Evolutionary conservation across 495 filamentous ascomycete species (phyloP).

Genomic region (Xylaria grammica): DNA sequence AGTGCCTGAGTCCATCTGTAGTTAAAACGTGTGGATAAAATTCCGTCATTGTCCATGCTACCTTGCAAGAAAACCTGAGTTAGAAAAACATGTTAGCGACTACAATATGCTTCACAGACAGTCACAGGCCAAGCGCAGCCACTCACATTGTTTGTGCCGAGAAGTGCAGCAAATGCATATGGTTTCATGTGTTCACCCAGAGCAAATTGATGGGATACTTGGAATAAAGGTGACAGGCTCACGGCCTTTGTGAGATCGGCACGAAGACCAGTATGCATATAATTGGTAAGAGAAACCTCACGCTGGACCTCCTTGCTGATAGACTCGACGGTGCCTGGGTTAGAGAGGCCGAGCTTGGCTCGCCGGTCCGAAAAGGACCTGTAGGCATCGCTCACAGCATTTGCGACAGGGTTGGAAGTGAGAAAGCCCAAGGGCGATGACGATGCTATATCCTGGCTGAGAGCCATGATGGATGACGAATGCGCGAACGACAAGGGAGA

Average conservation of each 20-base stretch:
- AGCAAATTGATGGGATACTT: conserved; percentile 93
- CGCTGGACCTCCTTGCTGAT: conserved; percentile 91
- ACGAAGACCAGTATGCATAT: conserved; percentile 92
- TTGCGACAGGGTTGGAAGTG: conserved; percentile 71
- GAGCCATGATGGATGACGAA: conserved; percentile 43
- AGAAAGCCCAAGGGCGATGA: conserved; percentile 69
- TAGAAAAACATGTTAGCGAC: conserved; percentile 18
- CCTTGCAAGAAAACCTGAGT: conserved; percentile 94
- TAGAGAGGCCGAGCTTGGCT: conserved; percentile 83
- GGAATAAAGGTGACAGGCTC: conserved; percentile 90
- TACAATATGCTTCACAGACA: not conserved
- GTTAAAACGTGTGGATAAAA: conserved; percentile 83
- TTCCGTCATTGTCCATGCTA: conserved; percentile 87
- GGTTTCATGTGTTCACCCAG: conserved; percentile 91
- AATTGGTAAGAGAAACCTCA: conserved; percentile 92
- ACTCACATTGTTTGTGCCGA: conserved; percentile 88
- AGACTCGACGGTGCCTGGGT: conserved; percentile 91
- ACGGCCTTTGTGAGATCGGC: conserved; percentile 96
- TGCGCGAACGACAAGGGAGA: conserved; percentile 29
- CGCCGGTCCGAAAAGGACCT: conserved; percentile 82
- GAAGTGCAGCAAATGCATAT: conserved; percentile 92
- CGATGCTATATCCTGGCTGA: conserved; percentile 42
- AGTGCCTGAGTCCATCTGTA: conserved; percentile 79
- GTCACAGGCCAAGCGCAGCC: not conserved
- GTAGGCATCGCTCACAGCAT: conserved; percentile 77